phyloP scores from a whole-genome alignment of 768 basidiomycete species.

The Arthromyces matolae region DNA sequence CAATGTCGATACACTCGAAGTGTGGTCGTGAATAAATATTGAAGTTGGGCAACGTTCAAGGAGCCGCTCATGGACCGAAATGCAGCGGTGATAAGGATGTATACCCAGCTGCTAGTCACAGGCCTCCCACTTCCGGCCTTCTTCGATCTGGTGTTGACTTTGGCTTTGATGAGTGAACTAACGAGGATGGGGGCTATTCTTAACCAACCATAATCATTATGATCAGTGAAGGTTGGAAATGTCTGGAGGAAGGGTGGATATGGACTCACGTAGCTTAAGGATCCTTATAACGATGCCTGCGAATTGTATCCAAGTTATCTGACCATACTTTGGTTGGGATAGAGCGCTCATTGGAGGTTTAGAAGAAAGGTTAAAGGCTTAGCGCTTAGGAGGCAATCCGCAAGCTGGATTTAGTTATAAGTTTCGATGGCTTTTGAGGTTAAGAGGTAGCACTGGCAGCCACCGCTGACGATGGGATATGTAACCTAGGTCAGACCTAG shows the following conservation, averaged over 20 bases:
- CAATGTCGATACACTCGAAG: constrained; percentile 20
- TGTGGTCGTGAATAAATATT: constrained; percentile 18
- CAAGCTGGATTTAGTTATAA: too few relatives aligned
- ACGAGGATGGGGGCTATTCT: constrained; percentile 14
- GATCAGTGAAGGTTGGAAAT: background rate
- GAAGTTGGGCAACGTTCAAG: constrained; percentile 21
- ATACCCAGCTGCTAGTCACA: too few relatives aligned
- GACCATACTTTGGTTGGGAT: background rate
- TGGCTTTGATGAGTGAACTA: constrained; percentile 11
- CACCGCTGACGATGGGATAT: too few relatives aligned
- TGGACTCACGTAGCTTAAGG: background rate
- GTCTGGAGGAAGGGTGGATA: too few relatives aligned
- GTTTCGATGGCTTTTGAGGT: too few relatives aligned
- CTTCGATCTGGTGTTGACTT: constrained; percentile 13
- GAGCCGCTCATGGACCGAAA: constrained; percentile 6
- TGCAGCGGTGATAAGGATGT: too few relatives aligned
- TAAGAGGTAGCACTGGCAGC: too few relatives aligned
- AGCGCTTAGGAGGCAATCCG: too few relatives aligned
- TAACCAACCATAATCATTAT: background rate
- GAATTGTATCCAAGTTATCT: constrained; percentile 6
- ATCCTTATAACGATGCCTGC: background rate
- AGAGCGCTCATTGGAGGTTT: background rate
- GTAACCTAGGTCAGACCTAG: too few relatives aligned
- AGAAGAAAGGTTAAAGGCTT: too few relatives aligned
- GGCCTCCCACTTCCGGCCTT: constrained; percentile 19